Base-by-base conservation (phyloP, 495 filamentous ascomycete genomes). In the Letharia columbiana region DNA sequence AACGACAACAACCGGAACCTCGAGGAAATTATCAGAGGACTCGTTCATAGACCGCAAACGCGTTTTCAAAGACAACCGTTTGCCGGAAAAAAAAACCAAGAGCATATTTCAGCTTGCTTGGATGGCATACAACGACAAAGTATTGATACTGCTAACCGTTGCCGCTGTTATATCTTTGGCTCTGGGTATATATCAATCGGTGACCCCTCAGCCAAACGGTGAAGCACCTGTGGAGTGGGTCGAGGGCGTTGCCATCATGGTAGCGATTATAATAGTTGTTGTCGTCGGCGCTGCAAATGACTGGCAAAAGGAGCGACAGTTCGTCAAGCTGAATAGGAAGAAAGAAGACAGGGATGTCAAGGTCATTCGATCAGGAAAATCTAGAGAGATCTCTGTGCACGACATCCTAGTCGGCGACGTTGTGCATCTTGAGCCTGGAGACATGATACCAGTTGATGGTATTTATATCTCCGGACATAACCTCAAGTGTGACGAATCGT, bases 351-450 rank as follows among this genome's bases (percentile, higher is more conserved):
- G 90, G 57, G 72, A 80, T 42, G 82, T 95, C 65, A 92, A 91
- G 67, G 85, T 89, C 23, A 80, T 89, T 52, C 86, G 91, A 20
- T 92, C 89, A 5, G 91, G 91, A 54, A 87, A 83, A 70, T 88
- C 85, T 1, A 78, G 80, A 56, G 88, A 91, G 75, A 87, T 97
- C 42, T 91, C 88, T 1, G 83, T 96, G 44, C 84, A 89, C 71
- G 89, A 95, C 69, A 75, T 97, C 44, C 79, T 92, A 8, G 92
- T 89, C 23, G 92, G 92, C 47, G 92, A 96, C 72, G 82, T 97
- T 28, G 81, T 96, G 67, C 83, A 88, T 68, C 75, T 96, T 39
- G 90, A 95, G 73, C 87, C 91, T n/a, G 92, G 92, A 66, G 91
- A 97, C 71, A 81, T 96, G 72, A 83, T 96, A 54, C 89, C 89